Evolutionary conservation across 768 basidiomycete species (phyloP).

Genomic region (Tephrocybe sp.): DNA sequence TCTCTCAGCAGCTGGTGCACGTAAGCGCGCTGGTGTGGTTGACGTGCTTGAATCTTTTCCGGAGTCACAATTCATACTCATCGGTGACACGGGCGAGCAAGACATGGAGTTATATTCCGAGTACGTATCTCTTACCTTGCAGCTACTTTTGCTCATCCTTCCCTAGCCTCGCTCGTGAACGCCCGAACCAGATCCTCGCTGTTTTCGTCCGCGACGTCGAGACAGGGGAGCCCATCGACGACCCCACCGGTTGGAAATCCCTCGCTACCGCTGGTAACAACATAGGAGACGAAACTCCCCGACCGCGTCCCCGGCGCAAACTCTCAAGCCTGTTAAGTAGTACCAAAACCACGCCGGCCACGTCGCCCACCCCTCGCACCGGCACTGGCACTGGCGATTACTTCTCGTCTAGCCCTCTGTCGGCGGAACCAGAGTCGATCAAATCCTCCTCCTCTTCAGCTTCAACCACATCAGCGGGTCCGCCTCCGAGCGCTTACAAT

Average conservation of each 20-base stretch:
- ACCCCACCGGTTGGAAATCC: slow-evolving; percentile 60
- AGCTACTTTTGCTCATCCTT: not conserved
- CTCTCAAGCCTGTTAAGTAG: slow-evolving; percentile 9
- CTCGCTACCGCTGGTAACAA: slow-evolving; percentile 28
- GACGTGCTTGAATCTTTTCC: slow-evolving; percentile 78
- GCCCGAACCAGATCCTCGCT: slow-evolving; percentile 68
- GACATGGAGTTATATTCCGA: slow-evolving; percentile 89
- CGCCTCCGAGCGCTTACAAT: not conserved
- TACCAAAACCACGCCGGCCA: not conserved
- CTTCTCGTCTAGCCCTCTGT: slow-evolving; percentile 20
- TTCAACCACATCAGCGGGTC: not conserved
- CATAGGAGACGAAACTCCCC: too few species aligned
- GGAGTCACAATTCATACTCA: slow-evolving; percentile 72
- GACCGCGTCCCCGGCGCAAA: slow-evolving; percentile 11
- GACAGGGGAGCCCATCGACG: slow-evolving; percentile 44
- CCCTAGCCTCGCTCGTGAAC: slow-evolving; percentile 60
- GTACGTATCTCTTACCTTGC: slow-evolving; percentile 27
- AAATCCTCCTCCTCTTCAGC: not conserved
- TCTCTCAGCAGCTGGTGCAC: slow-evolving; percentile 75
- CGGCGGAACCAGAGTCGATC: slow-evolving; percentile 23
- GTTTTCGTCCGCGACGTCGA: slow-evolving; percentile 85
- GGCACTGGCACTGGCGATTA: slow-evolving; percentile 18
- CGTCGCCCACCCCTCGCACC: not conserved
- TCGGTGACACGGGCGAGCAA: slow-evolving; percentile 95
- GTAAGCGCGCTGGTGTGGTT: slow-evolving; percentile 81